Conservation (phyloP, 106 monocot genomes). For the Narthecium ossifragum region DNA sequence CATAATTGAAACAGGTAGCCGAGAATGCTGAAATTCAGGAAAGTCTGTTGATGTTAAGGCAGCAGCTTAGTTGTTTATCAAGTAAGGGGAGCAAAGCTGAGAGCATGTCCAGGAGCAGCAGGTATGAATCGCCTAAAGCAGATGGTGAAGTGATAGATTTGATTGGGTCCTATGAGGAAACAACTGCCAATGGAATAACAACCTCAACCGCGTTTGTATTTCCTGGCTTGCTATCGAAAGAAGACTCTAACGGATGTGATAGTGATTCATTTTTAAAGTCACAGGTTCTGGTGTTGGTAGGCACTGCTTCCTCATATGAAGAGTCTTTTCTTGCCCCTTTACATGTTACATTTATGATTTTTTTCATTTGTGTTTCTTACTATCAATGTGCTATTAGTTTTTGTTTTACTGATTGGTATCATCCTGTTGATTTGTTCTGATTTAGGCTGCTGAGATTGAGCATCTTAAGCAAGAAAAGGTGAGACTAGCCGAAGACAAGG, state of each 20-base stretch:
- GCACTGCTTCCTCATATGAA: not conserved
- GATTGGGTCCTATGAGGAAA: conserved; percentile 14
- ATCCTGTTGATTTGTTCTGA: not conserved
- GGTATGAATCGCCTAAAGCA: conserved; percentile 15
- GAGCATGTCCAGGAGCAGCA: conserved; percentile 9
- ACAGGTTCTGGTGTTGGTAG: conserved; percentile 86
- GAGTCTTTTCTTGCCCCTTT: not conserved
- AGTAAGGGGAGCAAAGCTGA: conserved; percentile 15
- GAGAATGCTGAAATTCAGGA: conserved; percentile 77
- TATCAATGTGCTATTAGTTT: not conserved
- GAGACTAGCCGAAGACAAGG: conserved; percentile 76
- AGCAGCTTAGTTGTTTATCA: conserved; percentile 45
- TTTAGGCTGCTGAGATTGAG: conserved; percentile 90
- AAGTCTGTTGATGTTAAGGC: conserved; percentile 48
- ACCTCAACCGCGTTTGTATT: conserved; percentile 4
- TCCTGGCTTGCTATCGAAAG: conserved; percentile 15
- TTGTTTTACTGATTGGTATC: not conserved
- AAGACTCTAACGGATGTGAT: conserved; percentile 13
- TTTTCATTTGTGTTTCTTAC: not conserved
- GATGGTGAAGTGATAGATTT: conserved; percentile 14
- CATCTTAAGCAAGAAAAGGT: conserved; percentile 80
- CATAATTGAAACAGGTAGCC: conserved; percentile 42
- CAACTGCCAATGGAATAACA: conserved; percentile 13
- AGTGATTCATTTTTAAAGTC: conserved; percentile 42
- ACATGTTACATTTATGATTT: not conserved